Base-by-base conservation (phyloP, 169 alveolate genomes). In the Cardiosporidium cionae region DNA sequence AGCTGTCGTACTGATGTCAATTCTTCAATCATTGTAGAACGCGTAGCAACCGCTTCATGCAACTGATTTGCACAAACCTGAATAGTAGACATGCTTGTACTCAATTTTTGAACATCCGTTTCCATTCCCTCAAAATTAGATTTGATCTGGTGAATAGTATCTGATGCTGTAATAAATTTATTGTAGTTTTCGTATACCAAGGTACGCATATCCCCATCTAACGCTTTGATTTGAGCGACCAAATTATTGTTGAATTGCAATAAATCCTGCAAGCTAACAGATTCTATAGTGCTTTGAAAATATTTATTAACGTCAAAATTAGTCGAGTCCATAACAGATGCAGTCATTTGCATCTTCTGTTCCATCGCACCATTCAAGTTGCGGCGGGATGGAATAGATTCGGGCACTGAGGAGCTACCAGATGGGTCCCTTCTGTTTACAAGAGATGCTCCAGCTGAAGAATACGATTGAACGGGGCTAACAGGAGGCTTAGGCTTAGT, bases 161-260 rank as follows among this genome's bases (percentile, higher is more conserved):
- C 94, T 25, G 92, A 86, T 33, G 95, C 94, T 4, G 90, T 71
- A 9, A 91, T 89, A 82, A 91, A 91, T 73, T 90, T 88, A 36
- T 82, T 85, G 67, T 91, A 91, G 80, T 91, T 91, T 53, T 91
- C 92, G 73, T 89, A 91, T 0, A 91, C 95, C 52, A 91, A 70
- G n/a, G 92, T 77, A 75, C 89, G 86, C 79, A 91, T 87, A 64
- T 83, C 92, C 25, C 86, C 81, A 53, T 89, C 93, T 28, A 81
- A 65, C 35, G 85, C 71, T 44, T 76, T 81, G 32, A 88, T 81
- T 53, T 88, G 90, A 36, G 53, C 70, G 32, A 66, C 3, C 6
- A 84, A 44, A 16, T 44, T 44, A n/a, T 44, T 44, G 58, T 44
- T 44, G 58, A 16, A 44, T 16, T 44, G 16, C n/a, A 44, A n/a